Conservation (phyloP, 345 rosid species). For the Bruguiera gymnorhiza region DNA sequence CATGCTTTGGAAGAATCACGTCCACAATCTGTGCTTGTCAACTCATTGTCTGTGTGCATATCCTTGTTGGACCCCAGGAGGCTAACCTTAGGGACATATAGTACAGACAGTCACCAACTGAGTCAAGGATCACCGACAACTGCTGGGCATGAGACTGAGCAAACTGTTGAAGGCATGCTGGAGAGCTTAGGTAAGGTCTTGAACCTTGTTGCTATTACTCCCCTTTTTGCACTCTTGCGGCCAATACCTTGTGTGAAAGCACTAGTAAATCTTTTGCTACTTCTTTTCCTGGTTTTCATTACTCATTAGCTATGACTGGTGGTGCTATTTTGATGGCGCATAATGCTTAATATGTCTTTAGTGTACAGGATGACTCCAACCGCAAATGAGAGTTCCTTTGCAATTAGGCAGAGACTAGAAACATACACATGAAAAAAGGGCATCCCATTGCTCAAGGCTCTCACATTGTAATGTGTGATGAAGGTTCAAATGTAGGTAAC, state of each 20-base stretch:
- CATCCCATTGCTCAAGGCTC: no score
- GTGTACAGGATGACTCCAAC: neutral
- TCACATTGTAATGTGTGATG: no score
- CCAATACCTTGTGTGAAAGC: neutral
- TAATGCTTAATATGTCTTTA: neutral
- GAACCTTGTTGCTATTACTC: neutral
- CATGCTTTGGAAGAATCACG: constrained; percentile 82
- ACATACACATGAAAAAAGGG: neutral
- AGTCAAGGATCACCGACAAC: constrained; percentile 51
- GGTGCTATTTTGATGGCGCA: neutral
- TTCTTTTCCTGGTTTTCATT: neutral
- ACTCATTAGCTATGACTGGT: neutral
- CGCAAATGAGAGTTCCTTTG: neutral
- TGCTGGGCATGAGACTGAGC: constrained; percentile 66
- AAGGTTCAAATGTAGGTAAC: no score
- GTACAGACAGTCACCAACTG: constrained; percentile 57
- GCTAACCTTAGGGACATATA: constrained; percentile 59
- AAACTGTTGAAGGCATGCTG: constrained; percentile 84
- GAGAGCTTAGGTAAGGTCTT: constrained; percentile 67
- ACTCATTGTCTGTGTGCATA: constrained; percentile 82
- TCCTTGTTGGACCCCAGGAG: constrained; percentile 87
- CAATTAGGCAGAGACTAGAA: neutral
- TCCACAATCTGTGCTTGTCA: constrained; percentile 86
- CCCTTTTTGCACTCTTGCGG: neutral
- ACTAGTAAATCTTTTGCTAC: neutral